A percentile compares a stretch with the other conserved stretches of the same genome.
phyloP scores from a whole-genome alignment of 345 rosid species.

The Eucalyptus regnans region DNA sequence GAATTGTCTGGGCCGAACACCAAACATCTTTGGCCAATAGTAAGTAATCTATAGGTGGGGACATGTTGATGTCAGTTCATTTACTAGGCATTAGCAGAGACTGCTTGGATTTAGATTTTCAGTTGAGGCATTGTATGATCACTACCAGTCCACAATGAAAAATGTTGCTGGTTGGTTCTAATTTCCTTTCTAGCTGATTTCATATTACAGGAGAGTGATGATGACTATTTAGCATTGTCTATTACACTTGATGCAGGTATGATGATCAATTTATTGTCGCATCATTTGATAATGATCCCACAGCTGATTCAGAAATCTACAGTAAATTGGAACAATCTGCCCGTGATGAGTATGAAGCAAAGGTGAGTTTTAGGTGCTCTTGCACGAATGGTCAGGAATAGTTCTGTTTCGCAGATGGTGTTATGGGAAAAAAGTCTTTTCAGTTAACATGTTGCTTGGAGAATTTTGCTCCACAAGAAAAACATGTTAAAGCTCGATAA shows the following conservation, averaged over 20 bases:
- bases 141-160: neutral
- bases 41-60: neutral
- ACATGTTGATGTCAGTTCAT: neutral
- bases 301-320: conserved; percentile 71
- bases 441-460: neutral
- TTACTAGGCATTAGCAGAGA: neutral
- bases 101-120: neutral
- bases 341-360: conserved; percentile 79
- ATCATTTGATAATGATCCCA: conserved; percentile 81
- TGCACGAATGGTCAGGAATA: neutral
- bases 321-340: conserved; percentile 52
- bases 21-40: neutral
- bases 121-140: neutral
- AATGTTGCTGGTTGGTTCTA: neutral
- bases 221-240: neutral
- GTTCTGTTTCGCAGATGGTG: neutral
- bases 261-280: conserved; percentile 70
- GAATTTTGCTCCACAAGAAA: neutral
- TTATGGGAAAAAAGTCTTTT: neutral
- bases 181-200: neutral
- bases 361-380: conserved; percentile 29
- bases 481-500: neutral
- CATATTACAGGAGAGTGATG: neutral
- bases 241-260: conserved; percentile 30
- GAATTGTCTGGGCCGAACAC: neutral